These are phyloP conservation scores for Fusarium compactum DNA, from an alignment of 2,329 filamentous ascomycete species.

Conservation along the genomic window DNA sequence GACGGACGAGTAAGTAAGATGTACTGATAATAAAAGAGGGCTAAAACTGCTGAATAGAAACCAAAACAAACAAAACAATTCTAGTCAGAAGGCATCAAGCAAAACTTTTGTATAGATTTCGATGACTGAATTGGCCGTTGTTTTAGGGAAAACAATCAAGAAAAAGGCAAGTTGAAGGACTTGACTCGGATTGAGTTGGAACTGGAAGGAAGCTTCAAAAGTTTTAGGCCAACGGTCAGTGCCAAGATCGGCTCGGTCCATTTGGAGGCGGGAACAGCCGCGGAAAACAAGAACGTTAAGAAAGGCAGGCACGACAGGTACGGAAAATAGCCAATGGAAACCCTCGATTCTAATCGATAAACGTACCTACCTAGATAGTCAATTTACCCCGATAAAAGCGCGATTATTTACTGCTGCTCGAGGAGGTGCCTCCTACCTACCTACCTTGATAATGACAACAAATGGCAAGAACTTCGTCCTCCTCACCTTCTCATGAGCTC, in stretches of 20 bases:
- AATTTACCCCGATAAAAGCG: neutral
- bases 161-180: neutral
- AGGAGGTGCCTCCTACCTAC: neutral
- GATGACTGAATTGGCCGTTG: conserved; percentile 1
- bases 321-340: neutral
- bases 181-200: conserved; percentile 3
- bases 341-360: neutral
- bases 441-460: neutral
- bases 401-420: neutral
- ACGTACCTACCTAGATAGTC: neutral
- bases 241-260: conserved; percentile 38
- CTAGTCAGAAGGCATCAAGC: conserved; percentile 2
- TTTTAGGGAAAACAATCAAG: neutral
- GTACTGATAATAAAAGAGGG: neutral
- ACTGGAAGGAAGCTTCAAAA: conserved; percentile 27
- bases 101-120: conserved; percentile 1
- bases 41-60: conserved; percentile 4
- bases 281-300: conserved; percentile 5
- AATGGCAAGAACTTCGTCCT: neutral
- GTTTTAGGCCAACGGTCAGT: conserved; percentile 35
- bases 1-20: neutral
- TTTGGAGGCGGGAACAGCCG: conserved; percentile 35
- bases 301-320: conserved; percentile 3
- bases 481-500: conserved; percentile 10
- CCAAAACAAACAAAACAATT: neutral